Evolutionary conservation across 129 eudicot genomes (phyloP), one percentile per base, ranked within the genome.

Genomic region (Arctium lappa): DNA sequence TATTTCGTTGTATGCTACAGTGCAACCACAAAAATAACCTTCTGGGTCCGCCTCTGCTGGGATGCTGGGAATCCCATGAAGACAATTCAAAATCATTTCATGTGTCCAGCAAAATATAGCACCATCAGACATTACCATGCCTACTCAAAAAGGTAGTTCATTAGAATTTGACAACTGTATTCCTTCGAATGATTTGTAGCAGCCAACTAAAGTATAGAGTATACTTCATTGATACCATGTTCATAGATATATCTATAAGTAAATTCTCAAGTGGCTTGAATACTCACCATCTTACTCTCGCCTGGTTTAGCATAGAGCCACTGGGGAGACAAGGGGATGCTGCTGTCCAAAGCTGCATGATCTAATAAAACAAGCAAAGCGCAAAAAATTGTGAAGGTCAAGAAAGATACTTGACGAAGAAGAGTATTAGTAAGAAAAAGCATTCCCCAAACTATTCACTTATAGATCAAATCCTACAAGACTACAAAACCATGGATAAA

Each of bases 261-360:
- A 27, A 18, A 18, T 65, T 27, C 33, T 65, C 10, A 63, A 63
- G 13, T 56, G 22, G 34, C 15, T 56, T 56, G 11, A 40, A 30
- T 46, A 85, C 88, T 75, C 78, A 95, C 99, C 93, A 76, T 77
- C 88, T 93, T 95, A 73, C 86, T 78, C 74, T 95, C 99, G 33
- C 81, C 88, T 75, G 97, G 98, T 86, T 91, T 95, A 81, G 95
- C 89, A 86, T 95, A 93, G 74, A 95, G 97, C 99, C 99, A 95
- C 79, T 95, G 99, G n/a, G 99, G 99, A 85, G 99, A 95, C 86
- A 95, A 82, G 0, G 99, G 99, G 40, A 95, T 95, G 93, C 87
- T 92, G 91, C 83, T 94, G 82, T 95, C 99, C 34, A 88, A 65
- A 30, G 84, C 86, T 53, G 79, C 91, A 79, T 87, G 95, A 85